Evolutionary conservation across 495 filamentous ascomycete genomes (phyloP).

Genomic region (Thermothielavioides terrestris): DNA sequence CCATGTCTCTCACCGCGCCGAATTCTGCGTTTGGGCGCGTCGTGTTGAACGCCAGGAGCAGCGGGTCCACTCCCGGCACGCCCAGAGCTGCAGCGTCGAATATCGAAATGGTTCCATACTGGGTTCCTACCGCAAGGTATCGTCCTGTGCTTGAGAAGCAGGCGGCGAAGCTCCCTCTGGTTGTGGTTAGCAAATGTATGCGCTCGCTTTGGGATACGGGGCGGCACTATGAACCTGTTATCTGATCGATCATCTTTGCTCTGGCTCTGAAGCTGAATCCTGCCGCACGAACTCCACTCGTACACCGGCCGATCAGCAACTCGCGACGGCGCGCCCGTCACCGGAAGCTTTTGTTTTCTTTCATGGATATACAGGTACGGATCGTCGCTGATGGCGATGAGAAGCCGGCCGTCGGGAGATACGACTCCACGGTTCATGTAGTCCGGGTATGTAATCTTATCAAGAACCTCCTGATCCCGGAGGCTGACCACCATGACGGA

Average conservation of each 20-base stretch:
- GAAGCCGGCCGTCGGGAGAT: slow-evolving; percentile 73
- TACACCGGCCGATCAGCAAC: slow-evolving; percentile 11
- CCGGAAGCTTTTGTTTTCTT: slow-evolving; percentile 14
- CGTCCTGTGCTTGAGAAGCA: slow-evolving; percentile 45
- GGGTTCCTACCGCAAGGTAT: slow-evolving; percentile 48
- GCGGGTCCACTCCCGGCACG: slow-evolving; percentile 28
- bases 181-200: slow-evolving; percentile 6
- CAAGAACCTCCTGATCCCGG: slow-evolving; percentile 39
- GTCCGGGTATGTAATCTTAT: slow-evolving; percentile 61
- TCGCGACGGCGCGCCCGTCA: neutral
- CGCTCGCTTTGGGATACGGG: neutral
- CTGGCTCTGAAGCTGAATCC: slow-evolving; percentile 43
- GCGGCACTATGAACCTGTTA: slow-evolving; percentile 20
- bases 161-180: slow-evolving; percentile 47
- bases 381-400: slow-evolving; percentile 80
- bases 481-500: slow-evolving; percentile 74
- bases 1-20: slow-evolving; percentile 84
- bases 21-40: slow-evolving; percentile 50
- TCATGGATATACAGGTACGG: slow-evolving; percentile 75
- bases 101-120: slow-evolving; percentile 48
- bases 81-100: slow-evolving; percentile 36
- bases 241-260: slow-evolving; percentile 36
- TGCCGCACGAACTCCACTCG: slow-evolving; percentile 34
- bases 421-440: slow-evolving; percentile 88
- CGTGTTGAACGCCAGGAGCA: slow-evolving; percentile 42